Conservation (phyloP, 1,284 basidiomycete species). For the Pseudozyma flocculosa region DNA sequence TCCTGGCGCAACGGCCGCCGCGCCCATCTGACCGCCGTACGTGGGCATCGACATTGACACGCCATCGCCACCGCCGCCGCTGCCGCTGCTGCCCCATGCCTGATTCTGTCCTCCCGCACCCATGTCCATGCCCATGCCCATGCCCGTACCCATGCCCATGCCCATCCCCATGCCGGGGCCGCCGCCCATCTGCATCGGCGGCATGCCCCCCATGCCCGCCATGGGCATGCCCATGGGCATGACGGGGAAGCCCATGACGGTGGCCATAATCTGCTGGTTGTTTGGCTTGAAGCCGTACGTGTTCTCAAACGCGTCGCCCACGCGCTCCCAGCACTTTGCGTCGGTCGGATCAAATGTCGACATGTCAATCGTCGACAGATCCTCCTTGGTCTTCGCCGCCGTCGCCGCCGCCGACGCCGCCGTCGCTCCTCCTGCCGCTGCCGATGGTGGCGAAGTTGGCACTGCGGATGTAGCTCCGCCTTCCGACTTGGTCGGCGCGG, state of each 20-base stretch:
- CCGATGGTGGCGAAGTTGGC: no score
- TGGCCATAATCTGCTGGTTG: conserved; percentile 9
- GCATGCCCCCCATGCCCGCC: no score
- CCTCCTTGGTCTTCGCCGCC: not conserved
- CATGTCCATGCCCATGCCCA: not conserved
- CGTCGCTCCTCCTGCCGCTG: not conserved
- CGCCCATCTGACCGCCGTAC: no score
- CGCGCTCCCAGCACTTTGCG: conserved; percentile 1
- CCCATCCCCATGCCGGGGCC: no score
- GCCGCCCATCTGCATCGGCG: no score
- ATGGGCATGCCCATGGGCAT: not conserved
- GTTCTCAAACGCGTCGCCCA: conserved; percentile 5
- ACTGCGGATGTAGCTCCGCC: no score
- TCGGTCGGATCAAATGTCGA: conserved; percentile 12
- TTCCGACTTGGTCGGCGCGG: no score
- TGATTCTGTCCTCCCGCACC: no score
- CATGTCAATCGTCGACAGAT: not conserved
- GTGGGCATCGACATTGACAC: no score
- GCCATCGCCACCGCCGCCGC: no score
- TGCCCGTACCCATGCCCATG: not conserved
- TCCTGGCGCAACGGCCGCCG: no score
- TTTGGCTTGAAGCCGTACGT: conserved; percentile 10
- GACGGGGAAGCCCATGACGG: not conserved
- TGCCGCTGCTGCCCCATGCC: not conserved
- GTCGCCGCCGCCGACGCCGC: not conserved